phyloP scores from a whole-genome alignment of 768 basidiomycete species.

The Suillus brevipes region DNA sequence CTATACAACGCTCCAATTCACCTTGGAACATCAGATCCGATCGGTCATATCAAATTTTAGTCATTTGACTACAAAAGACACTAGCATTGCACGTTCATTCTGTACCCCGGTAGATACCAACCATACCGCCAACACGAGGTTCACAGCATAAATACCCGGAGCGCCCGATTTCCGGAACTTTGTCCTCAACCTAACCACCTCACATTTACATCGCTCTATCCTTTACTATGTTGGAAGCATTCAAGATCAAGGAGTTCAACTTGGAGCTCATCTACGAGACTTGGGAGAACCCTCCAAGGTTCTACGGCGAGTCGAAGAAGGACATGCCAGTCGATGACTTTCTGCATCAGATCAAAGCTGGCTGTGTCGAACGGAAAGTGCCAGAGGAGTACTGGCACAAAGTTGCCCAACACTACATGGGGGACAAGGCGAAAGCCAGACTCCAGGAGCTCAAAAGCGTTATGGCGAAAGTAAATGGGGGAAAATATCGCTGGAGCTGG shows the following conservation, averaged over 20 bases:
- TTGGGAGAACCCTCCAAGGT: constrained; percentile 68
- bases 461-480: constrained; percentile 71
- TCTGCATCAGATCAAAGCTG: constrained; percentile 69
- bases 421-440: constrained; percentile 62
- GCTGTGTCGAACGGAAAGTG: constrained; percentile 68
- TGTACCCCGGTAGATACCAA: neutral
- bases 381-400: constrained; percentile 85
- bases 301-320: constrained; percentile 67
- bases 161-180: too few species aligned
- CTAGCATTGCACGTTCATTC: neutral
- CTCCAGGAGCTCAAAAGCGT: constrained; percentile 72
- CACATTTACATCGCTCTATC: neutral
- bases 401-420: constrained; percentile 76
- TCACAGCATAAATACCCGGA: constrained; percentile 1
- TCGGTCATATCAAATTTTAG: neutral
- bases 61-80: constrained; percentile 1
- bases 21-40: constrained; percentile 3
- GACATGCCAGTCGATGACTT: constrained; percentile 72
- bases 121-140: constrained; percentile 3
- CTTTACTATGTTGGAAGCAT: constrained; percentile 61
- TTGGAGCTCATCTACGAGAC: constrained; percentile 64
- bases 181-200: neutral
- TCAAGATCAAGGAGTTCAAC: constrained; percentile 79
- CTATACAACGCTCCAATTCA: neutral
- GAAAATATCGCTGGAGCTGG: constrained; percentile 82